These are phyloP conservation scores for Lentinus tigrinus DNA, from an alignment of 768 basidiomycete species.

Conservation along the genomic window DNA sequence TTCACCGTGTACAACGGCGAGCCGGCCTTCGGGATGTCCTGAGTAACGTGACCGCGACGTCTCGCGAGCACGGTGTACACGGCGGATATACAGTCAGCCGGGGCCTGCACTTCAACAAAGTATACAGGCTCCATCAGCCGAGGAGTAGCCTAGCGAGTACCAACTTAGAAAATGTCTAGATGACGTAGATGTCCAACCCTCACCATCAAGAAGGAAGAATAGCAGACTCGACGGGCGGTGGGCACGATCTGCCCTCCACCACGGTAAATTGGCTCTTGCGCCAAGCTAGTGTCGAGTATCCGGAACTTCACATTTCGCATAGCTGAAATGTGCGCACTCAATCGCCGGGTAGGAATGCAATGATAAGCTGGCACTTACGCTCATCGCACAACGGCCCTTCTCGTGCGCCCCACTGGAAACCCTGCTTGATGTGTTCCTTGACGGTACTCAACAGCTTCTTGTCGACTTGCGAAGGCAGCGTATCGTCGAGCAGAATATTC, in stretches of 20 bases:
- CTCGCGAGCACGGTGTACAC: slow-evolving; percentile 99
- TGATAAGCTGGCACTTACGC: slow-evolving; percentile 59
- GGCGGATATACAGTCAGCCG: slow-evolving; percentile 97
- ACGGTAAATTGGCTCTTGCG: slow-evolving; percentile 95
- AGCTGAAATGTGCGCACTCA: slow-evolving; percentile 45
- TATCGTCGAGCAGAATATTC: slow-evolving; percentile 93
- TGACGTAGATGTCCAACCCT: slow-evolving; percentile 27
- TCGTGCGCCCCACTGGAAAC: slow-evolving; percentile 98
- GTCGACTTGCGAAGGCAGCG: slow-evolving; percentile 91
- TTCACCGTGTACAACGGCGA: slow-evolving; percentile 98
- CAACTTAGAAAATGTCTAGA: neutral
- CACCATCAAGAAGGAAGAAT: slow-evolving; percentile 98
- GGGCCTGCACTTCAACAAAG: slow-evolving; percentile 99
- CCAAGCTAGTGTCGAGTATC: slow-evolving; percentile 86
- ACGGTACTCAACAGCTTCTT: slow-evolving; percentile 88
- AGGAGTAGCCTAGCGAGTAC: slow-evolving; percentile 72
- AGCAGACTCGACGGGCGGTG: slow-evolving; percentile 97
- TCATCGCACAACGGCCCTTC: slow-evolving; percentile 99
- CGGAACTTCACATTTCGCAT: slow-evolving; percentile 99
- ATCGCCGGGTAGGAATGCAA: neutral
- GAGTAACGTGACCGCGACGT: slow-evolving; percentile 97
- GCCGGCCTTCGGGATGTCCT: slow-evolving; percentile 96
- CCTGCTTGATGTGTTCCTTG: slow-evolving; percentile 95
- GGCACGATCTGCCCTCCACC: slow-evolving; percentile 99
- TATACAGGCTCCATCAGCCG: slow-evolving; percentile 96